Percentiles rank a stretch among this genome's conserved stretches.
Evolutionary conservation across 441 rosid genomes (phyloP).

Genomic region (Brassica hybrid): DNA sequence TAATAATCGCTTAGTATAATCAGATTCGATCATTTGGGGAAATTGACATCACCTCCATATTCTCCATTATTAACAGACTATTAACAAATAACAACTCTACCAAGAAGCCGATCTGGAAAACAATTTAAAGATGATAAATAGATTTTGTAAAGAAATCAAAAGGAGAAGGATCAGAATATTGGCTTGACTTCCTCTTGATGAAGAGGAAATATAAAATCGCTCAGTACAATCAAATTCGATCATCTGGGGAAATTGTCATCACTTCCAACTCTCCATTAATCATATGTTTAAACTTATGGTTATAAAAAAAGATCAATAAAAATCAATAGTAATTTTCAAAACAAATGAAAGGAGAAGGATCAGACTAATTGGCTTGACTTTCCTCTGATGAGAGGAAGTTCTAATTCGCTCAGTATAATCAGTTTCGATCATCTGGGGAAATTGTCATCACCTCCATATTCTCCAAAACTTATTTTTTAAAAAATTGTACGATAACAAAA

Average conservation of each 20-base stretch:
- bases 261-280: neutral
- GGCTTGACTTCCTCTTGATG: constrained; percentile 32
- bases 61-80: neutral
- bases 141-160: no score
- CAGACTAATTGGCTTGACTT: constrained; percentile 34
- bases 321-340: neutral
- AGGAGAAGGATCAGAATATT: neutral
- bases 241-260: constrained; percentile 30
- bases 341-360: neutral
- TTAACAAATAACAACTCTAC: no score
- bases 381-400: constrained; percentile 31
- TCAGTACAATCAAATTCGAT: constrained; percentile 40
- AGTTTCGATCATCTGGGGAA: constrained; percentile 47
- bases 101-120: no score
- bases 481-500: no score
- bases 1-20: neutral
- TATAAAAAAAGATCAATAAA: neutral
- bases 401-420: constrained; percentile 36
- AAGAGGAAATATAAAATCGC: constrained; percentile 26
- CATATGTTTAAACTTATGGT: neutral
- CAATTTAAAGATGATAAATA: no score
- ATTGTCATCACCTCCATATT: constrained; percentile 39
- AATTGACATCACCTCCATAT: constrained; percentile 19
- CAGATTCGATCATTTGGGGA: constrained; percentile 21
- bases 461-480: no score